Conservation (phyloP, 2,329 filamentous ascomycete species). For the Trichoderma asperellum region DNA sequence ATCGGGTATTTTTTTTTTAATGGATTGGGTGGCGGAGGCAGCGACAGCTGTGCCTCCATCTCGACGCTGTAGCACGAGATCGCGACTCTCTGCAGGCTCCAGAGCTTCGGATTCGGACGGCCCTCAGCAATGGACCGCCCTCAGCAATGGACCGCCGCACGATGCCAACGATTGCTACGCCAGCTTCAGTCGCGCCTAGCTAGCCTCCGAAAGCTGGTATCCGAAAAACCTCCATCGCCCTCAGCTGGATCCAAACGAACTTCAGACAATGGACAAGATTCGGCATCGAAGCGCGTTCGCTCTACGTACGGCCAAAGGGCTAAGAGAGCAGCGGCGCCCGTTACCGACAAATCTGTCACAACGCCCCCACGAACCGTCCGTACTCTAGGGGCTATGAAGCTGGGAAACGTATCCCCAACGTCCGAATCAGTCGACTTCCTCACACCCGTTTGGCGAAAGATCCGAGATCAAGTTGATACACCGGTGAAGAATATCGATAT, state of each 20-base stretch:
- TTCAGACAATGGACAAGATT: constrained; percentile 19
- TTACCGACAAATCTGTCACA: not conserved
- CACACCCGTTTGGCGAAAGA: constrained; percentile 38
- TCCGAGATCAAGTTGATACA: constrained; percentile 34
- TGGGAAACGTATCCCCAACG: constrained; percentile 34
- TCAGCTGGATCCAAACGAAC: constrained; percentile 34
- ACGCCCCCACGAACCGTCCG: constrained; percentile 37
- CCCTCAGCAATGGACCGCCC: constrained; percentile 50
- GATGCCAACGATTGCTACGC: constrained; percentile 52
- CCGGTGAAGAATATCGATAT: constrained; percentile 13
- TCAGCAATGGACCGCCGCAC: constrained; percentile 52
- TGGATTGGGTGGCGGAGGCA: constrained; percentile 10
- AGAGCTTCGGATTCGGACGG: constrained; percentile 25
- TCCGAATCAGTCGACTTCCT: constrained; percentile 37
- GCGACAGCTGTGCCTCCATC: not conserved
- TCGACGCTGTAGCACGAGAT: not conserved
- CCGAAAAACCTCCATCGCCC: constrained; percentile 32
- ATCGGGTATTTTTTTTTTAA: not conserved
- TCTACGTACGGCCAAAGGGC: constrained; percentile 39
- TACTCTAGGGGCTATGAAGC: constrained; percentile 40
- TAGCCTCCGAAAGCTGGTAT: constrained; percentile 44
- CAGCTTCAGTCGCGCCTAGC: constrained; percentile 51
- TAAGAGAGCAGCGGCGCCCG: constrained; percentile 20
- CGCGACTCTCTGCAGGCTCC: constrained; percentile 4
- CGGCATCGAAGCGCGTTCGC: constrained; percentile 37